Conservation (phyloP, 345 rosid species). For the Aquilaria sinensis region DNA sequence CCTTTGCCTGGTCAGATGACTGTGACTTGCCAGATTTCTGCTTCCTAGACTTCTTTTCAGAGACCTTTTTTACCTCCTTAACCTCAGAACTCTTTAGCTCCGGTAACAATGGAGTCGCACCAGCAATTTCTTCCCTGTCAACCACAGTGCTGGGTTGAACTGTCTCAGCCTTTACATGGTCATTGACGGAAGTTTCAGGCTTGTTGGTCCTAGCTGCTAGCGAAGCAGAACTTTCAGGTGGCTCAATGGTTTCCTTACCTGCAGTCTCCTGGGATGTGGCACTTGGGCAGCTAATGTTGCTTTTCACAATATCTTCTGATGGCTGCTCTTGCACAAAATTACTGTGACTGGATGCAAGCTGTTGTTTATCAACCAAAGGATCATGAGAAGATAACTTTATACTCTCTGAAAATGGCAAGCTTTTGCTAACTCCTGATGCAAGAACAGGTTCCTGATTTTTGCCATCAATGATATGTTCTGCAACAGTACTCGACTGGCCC, state of each 20-base stretch:
- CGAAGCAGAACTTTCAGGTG: conserved; percentile 16
- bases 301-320: conserved; percentile 20
- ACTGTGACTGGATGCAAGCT: conserved; percentile 21
- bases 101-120: conserved; percentile 23
- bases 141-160: conserved; percentile 21
- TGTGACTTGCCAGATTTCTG: conserved; percentile 56
- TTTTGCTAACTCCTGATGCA: conserved; percentile 25
- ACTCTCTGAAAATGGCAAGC: conserved; percentile 25
- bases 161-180: conserved; percentile 17
- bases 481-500: conserved; percentile 24
- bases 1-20: conserved; percentile 54
- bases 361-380: conserved; percentile 24
- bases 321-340: conserved; percentile 23
- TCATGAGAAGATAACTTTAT: conserved; percentile 23
- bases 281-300: conserved; percentile 21
- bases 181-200: conserved; percentile 20
- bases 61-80: conserved; percentile 49
- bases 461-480: conserved; percentile 30
- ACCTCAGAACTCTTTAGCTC: conserved; percentile 47
- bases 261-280: conserved; percentile 10
- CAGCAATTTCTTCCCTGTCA: conserved; percentile 30
- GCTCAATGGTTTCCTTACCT: conserved; percentile 17
- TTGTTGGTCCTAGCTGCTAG: conserved; percentile 23
- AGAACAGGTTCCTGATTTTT: conserved; percentile 32
- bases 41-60: conserved; percentile 83